Base-by-base conservation (phyloP, 306 rosid species). In the Acacia melanoxylon region DNA sequence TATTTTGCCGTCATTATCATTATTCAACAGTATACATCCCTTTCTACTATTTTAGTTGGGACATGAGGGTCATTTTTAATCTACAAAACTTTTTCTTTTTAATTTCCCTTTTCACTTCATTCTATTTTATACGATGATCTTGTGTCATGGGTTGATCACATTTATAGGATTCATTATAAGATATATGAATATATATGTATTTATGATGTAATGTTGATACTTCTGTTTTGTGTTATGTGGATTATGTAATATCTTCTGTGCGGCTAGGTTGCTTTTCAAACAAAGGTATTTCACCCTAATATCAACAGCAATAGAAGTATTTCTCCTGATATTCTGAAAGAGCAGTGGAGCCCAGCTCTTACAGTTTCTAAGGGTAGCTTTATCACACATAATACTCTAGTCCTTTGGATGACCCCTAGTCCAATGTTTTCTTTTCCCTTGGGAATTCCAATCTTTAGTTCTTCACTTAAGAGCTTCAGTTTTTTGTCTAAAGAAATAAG, bases 261-360 rank as follows among this genome's bases (percentile, higher is more conserved):
- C 84, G 49, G 73, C 22, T 83, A 89, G 92, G 90, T 89, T 79
- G 84, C 92, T 25, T 89, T 89, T 65, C 72, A 68, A 52, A 89
- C 90, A 42, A 89, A 89, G 83, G 92, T 89, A 9, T 89, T 77
- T 81, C 92, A 89, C 35, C 92, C 92, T 2, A 89, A 89, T 83
- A 89, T 89, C 75, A 89, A 89, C 76, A 89, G 87, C 79, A 89
- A 87, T 68, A 90, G 92, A 44, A 89, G 92, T 54, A 89, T 89
- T 75, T 89, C 90, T 82, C 84, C 80, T 10, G 87, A 84, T 74
- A 84, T 84, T 84, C 71, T 84, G 75, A 84, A 84, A 76, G 87
- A 80, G 24, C 87, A 84, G 74, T 84, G 87, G 87, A 84, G 87
- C 83, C 87, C 87, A 10, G 87, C 87, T 35, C 87, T 84, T 29